Evolutionary conservation across 768 basidiomycete genomes (phyloP).

Genomic region (Artomyces pyxidatus): DNA sequence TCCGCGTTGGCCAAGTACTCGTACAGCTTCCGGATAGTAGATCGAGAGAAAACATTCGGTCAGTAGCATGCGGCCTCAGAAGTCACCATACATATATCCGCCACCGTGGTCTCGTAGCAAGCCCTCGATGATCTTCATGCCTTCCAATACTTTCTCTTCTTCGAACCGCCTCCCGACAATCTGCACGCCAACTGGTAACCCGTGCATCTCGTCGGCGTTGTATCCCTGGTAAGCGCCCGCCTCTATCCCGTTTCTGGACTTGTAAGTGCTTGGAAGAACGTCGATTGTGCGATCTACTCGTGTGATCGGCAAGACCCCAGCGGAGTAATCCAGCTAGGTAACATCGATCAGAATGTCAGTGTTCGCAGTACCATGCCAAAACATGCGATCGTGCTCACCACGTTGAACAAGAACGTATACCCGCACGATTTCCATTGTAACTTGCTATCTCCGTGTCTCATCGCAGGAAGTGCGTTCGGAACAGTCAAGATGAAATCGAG

Average conservation of each 20-base stretch:
- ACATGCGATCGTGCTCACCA: conserved; percentile 32
- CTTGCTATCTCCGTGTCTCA: conserved; percentile 48
- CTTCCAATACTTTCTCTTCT: conserved; percentile 67
- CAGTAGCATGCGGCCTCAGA: neutral
- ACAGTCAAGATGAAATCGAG: conserved; percentile 60
- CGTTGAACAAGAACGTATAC: conserved; percentile 61
- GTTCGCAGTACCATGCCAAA: neutral
- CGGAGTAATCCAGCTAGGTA: conserved; percentile 41
- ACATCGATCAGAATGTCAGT: neutral
- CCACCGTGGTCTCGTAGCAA: conserved; percentile 3
- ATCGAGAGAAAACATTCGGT: neutral
- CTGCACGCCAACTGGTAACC: conserved; percentile 62
- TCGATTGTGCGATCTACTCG: conserved; percentile 40
- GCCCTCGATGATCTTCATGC: conserved; percentile 51
- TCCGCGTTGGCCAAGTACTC: too few relatives aligned
- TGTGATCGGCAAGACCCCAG: conserved; percentile 54
- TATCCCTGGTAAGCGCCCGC: conserved; percentile 44
- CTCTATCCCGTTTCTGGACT: conserved; percentile 35
- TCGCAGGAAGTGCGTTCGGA: conserved; percentile 53
- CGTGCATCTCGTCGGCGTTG: conserved; percentile 54
- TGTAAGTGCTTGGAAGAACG: conserved; percentile 26
- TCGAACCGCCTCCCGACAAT: conserved; percentile 53
- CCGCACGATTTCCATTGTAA: conserved; percentile 42
- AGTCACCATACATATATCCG: neutral
- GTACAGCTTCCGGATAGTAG: too few relatives aligned